Conservation (phyloP, 1,284 basidiomycete genomes). For the Ceratobasidium sp. region DNA sequence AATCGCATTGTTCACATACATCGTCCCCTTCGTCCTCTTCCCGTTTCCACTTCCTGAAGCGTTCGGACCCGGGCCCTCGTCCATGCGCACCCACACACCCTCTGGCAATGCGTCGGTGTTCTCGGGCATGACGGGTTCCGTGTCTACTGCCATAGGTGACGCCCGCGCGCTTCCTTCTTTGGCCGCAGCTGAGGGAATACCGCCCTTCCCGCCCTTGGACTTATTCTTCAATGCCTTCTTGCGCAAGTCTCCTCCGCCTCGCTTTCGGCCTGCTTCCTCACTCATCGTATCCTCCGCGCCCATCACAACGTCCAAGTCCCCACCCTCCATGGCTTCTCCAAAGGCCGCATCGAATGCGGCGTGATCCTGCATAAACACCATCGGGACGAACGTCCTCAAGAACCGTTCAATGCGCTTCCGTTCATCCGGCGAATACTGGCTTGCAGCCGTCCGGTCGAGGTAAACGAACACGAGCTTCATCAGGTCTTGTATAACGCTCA, state of each 20-base stretch:
- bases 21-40: constrained; percentile 59
- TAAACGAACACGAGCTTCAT: constrained; percentile 91
- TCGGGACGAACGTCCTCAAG: constrained; percentile 85
- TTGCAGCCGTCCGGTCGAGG: constrained; percentile 83
- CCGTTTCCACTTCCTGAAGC: constrained; percentile 2
- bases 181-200: constrained; percentile 29
- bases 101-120: constrained; percentile 19
- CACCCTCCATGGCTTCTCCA: constrained; percentile 56
- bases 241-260: constrained; percentile 71
- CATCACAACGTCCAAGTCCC: constrained; percentile 57
- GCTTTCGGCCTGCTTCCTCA: constrained; percentile 22
- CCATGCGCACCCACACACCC: constrained; percentile 45
- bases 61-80: constrained; percentile 38
- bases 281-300: constrained; percentile 57
- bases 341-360: constrained; percentile 82
- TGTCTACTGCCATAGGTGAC: constrained; percentile 47
- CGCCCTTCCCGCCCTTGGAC: constrained; percentile 36
- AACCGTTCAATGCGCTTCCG: constrained; percentile 82
- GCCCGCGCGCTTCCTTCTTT: constrained; percentile 41
- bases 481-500: constrained; percentile 84
- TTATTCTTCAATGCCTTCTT: constrained; percentile 78
- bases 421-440: constrained; percentile 71
- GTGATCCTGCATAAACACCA: constrained; percentile 79
- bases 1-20: constrained; percentile 94
- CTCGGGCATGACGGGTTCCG: constrained; percentile 38